phyloP scores from a whole-genome alignment of 345 rosid genomes.

The Gossypium thurberi region DNA sequence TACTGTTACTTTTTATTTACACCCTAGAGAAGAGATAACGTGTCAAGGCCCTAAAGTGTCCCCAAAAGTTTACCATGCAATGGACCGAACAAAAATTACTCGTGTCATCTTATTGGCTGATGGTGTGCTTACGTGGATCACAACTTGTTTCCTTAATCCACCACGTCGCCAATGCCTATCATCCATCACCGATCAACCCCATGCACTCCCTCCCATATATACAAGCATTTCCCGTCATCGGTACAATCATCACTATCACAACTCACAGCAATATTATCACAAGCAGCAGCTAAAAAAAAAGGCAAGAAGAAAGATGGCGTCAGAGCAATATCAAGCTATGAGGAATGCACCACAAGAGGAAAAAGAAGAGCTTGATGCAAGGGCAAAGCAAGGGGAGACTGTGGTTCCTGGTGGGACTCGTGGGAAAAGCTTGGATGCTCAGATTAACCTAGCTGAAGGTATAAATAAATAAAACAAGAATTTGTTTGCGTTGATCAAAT shows the following conservation, averaged over 20 bases:
- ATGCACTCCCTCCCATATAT: background rate
- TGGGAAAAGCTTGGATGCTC: constrained; percentile 86
- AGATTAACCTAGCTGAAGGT: constrained; percentile 80
- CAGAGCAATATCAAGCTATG: constrained; percentile 23
- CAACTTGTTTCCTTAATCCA: background rate
- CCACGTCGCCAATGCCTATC: background rate
- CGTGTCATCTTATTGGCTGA: background rate
- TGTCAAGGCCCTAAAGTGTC: background rate
- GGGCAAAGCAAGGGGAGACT: constrained; percentile 63
- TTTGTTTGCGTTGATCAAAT: no score
- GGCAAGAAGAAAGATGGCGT: constrained; percentile 23
- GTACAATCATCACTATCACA: no score
- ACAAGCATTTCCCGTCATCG: background rate
- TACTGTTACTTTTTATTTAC: background rate
- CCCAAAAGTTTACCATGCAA: background rate
- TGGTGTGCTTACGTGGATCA: background rate
- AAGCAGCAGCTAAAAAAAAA: no score
- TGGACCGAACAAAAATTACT: background rate
- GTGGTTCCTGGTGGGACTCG: constrained; percentile 86
- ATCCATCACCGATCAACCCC: background rate
- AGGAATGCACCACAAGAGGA: constrained; percentile 15
- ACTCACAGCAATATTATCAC: background rate
- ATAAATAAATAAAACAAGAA: no score
- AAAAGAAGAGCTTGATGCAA: constrained; percentile 52
- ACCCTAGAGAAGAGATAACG: background rate